Evolutionary conservation across 163 green algal species (phyloP).

Genomic region (Scenedesmus sp.): DNA sequence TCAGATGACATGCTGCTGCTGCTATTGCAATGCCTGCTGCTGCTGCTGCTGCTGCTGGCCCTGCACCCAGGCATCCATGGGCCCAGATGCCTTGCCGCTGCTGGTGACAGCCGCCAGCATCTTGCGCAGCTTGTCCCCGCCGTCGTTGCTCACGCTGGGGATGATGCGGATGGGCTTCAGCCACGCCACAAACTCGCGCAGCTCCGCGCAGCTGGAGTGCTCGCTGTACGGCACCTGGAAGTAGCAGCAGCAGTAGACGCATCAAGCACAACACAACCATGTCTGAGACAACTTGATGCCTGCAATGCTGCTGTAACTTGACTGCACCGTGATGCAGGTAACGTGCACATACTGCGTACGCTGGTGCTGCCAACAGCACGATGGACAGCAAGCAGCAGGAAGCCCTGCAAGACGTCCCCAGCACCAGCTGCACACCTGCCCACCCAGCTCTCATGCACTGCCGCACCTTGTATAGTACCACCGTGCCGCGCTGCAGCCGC

Average conservation of each 20-base stretch:
- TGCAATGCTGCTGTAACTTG: neutral
- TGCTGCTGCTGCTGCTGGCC: conserved; percentile 15
- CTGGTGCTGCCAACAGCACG: neutral
- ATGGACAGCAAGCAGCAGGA: neutral
- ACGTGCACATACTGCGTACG: no score
- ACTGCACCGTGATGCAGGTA: neutral
- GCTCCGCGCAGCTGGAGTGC: conserved; percentile 92
- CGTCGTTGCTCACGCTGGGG: conserved; percentile 68
- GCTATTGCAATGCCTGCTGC: neutral
- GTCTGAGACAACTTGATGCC: neutral
- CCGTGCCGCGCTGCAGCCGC: conserved; percentile 63
- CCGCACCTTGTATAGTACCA: conserved; percentile 77
- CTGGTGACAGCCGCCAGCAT: conserved; percentile 37
- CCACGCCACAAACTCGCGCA: conserved; percentile 87
- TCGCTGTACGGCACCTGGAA: conserved; percentile 93
- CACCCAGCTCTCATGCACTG: neutral
- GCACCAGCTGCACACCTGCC: neutral
- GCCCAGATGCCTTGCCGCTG: neutral
- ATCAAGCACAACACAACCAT: neutral
- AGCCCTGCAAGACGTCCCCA: neutral
- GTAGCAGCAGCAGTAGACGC: neutral
- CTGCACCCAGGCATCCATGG: conserved; percentile 45
- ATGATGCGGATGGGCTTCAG: conserved; percentile 75
- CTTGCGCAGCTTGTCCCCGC: conserved; percentile 19
- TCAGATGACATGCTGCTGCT: neutral